phyloP scores from a whole-genome alignment of 2,329 filamentous ascomycete genomes.

The Neonectria sp. region DNA sequence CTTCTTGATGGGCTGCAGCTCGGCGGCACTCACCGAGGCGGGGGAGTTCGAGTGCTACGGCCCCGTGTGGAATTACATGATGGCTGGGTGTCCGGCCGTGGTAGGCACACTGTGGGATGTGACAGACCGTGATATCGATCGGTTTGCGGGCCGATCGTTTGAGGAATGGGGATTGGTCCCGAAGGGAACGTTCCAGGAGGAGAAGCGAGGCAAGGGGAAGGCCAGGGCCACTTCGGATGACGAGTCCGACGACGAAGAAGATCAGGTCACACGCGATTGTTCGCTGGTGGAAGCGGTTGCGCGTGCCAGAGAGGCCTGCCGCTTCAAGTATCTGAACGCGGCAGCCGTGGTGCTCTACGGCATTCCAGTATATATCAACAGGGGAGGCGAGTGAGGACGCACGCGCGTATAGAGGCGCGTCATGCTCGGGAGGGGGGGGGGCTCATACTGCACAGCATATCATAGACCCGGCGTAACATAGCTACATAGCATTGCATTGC shows the following conservation, averaged over 20 bases:
- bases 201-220: conserved; percentile 48
- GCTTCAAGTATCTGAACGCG: conserved; percentile 91
- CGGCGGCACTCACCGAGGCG: conserved; percentile 81
- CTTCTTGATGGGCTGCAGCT: conserved; percentile 95
- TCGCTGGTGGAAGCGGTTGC: conserved; percentile 87
- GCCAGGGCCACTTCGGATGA: conserved; percentile 46
- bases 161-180: conserved; percentile 87
- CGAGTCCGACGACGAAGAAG: conserved; percentile 45
- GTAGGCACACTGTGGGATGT: conserved; percentile 98
- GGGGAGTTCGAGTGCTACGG: conserved; percentile 94
- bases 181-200: conserved; percentile 60
- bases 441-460: conserved; percentile 11
- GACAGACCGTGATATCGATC: conserved; percentile 96
- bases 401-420: conserved; percentile 21
- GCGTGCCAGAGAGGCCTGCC: conserved; percentile 82
- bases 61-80: conserved; percentile 91
- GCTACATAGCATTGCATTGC: conserved; percentile 31
- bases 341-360: conserved; percentile 96
- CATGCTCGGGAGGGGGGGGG: background rate
- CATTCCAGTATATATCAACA: conserved; percentile 85
- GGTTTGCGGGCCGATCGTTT: conserved; percentile 84
- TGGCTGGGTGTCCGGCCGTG: conserved; percentile 87
- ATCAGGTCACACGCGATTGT: conserved; percentile 54
- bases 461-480: conserved; percentile 21
- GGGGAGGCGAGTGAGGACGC: conserved; percentile 40